Conservation (phyloP, 345 rosid species). For the Euphorbia pulcherrima region DNA sequence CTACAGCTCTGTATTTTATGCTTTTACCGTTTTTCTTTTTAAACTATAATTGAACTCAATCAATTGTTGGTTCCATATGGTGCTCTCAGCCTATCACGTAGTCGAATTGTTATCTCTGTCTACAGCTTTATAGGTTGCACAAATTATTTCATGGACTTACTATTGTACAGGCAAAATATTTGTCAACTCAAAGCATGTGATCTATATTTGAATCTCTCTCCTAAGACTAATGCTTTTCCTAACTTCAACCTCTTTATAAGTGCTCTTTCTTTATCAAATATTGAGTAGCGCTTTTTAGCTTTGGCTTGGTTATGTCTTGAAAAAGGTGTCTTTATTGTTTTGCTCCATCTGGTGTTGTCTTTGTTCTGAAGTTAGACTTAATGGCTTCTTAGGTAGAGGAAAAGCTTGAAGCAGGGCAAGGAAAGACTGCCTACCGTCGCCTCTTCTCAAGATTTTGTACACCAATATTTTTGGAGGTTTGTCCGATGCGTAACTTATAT, state of each 20-base stretch:
- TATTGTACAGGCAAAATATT: neutral
- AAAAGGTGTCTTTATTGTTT: neutral
- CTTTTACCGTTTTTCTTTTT: neutral
- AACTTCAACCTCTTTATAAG: neutral
- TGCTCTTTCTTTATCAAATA: neutral
- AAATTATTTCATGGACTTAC: neutral
- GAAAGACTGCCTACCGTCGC: constrained; percentile 73
- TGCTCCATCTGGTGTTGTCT: neutral
- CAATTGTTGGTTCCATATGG: neutral
- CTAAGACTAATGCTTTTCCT: neutral
- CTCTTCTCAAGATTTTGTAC: constrained; percentile 91
- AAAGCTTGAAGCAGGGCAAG: constrained; percentile 89
- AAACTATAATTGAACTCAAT: neutral
- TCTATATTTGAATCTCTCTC: neutral
- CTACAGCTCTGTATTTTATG: neutral
- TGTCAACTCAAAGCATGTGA: neutral
- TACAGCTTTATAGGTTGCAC: neutral
- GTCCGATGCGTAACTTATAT: neutral
- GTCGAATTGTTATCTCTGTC: neutral
- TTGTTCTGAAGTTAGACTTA: neutral
- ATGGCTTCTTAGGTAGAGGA: constrained; percentile 79
- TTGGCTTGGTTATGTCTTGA: no score
- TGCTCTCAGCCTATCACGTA: neutral
- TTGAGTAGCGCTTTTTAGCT: no score
- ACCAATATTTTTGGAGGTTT: constrained; percentile 94